Percentiles rank a stretch among this genome's conserved stretches.
These are phyloP conservation scores for Friedmanniomyces endolithicus DNA, from an alignment of 495 filamentous ascomycete genomes.

Conservation along the genomic window DNA sequence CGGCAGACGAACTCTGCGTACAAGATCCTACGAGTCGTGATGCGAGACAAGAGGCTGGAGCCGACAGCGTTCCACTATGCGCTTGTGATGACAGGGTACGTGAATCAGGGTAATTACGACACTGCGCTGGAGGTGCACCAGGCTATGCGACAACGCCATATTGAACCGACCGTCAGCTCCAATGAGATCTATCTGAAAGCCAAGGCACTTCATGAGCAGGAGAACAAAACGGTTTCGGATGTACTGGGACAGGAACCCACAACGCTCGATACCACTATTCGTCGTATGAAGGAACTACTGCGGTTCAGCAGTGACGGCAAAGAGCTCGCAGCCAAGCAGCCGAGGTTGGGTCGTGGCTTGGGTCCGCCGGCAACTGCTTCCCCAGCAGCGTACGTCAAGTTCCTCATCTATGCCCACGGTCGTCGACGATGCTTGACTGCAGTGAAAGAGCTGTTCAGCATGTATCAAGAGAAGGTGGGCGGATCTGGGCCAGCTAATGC, in stretches of 20 bases:
- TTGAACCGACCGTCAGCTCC: conserved; percentile 36
- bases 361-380: background rate
- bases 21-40: conserved; percentile 47
- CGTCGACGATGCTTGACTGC: conserved; percentile 41
- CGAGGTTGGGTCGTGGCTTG: conserved; percentile 4
- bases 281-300: conserved; percentile 1
- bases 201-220: conserved; percentile 26
- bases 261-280: conserved; percentile 8
- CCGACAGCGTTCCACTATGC: conserved; percentile 60
- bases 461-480: conserved; percentile 35
- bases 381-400: conserved; percentile 40
- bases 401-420: conserved; percentile 53
- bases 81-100: conserved; percentile 57
- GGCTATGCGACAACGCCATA: conserved; percentile 38
- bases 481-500: conserved; percentile 14
- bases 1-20: conserved; percentile 53
- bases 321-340: conserved; percentile 25
- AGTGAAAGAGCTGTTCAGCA: conserved; percentile 44
- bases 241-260: background rate
- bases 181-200: conserved; percentile 38
- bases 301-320: conserved; percentile 24
- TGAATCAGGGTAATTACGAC: conserved; percentile 36
- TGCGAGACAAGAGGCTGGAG: conserved; percentile 45
- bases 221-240: conserved; percentile 23
- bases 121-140: conserved; percentile 43